These are phyloP conservation scores for barley (Hordeum vulgare) DNA, from an alignment of 176 grass and related monocot species.

Conservation along the genomic window MorexV3_pseudomolecules_assembly NC_058524.1:244982580-244983079, in stretches of 20 bases:
- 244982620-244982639: constrained; percentile 43
- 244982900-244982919: constrained; percentile 79
- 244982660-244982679: constrained; percentile 93
- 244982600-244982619: background rate
- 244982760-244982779: constrained; percentile 94
- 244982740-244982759: constrained; percentile 73
- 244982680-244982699: constrained; percentile 81
- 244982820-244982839: constrained; percentile 52
- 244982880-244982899: constrained; percentile 49
- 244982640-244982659: constrained; percentile 71
- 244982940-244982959: constrained; percentile 78
- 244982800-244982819: constrained; percentile 70
- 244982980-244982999: background rate
- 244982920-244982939: constrained; percentile 83
- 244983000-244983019: no score
- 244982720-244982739: constrained; percentile 91
- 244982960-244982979: constrained; percentile 67
- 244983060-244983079: constrained; percentile 72
- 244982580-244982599: constrained; percentile 13
- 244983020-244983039: constrained; percentile 32
- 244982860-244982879: constrained; percentile 60
- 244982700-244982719: constrained; percentile 82
- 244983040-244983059: constrained; percentile 26
- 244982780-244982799: constrained; percentile 91
- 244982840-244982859: constrained; percentile 91